Evolutionary conservation across 805 yeast genomes (phyloP).

Genomic region (Yamadazyma philogaea): DNA sequence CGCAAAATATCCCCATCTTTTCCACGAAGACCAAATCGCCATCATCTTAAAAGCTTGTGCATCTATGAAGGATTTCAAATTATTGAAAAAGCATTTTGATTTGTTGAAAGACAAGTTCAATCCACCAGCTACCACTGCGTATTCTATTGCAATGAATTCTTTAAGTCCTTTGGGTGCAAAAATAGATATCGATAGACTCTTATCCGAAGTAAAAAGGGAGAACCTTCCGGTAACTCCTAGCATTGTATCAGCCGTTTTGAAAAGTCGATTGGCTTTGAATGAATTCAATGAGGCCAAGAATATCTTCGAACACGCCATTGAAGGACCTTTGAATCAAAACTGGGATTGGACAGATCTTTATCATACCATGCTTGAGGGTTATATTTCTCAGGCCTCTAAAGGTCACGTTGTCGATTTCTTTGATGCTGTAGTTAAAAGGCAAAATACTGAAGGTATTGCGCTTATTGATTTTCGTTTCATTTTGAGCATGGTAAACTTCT

Average conservation of each 20-base stretch:
- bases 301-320: conserved; percentile 26
- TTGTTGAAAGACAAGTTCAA: conserved; percentile 51
- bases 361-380: background rate
- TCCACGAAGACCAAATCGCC: conserved; percentile 47
- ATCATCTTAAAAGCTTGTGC: conserved; percentile 48
- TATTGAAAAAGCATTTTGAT: conserved; percentile 56
- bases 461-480: conserved; percentile 20
- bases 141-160: conserved; percentile 58
- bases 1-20: conserved; percentile 36
- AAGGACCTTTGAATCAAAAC: background rate
- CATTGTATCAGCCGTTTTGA: conserved; percentile 46
- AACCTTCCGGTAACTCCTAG: conserved; percentile 45
- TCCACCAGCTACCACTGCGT: conserved; percentile 53
- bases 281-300: conserved; percentile 33
- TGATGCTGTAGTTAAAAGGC: conserved; percentile 18
- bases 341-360: background rate
- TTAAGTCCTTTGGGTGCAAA: conserved; percentile 50
- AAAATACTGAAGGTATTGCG: conserved; percentile 12
- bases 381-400: conserved; percentile 8
- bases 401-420: conserved; percentile 27
- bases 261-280: conserved; percentile 33
- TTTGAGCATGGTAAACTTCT: conserved; percentile 19
- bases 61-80: conserved; percentile 47
- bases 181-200: conserved; percentile 48
- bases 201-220: conserved; percentile 43